A percentile compares a stretch with the other conserved stretches of the same genome.
Conservation (phyloP, 2,329 filamentous ascomycete genomes). For the Davidsoniella eucalypti region DNA sequence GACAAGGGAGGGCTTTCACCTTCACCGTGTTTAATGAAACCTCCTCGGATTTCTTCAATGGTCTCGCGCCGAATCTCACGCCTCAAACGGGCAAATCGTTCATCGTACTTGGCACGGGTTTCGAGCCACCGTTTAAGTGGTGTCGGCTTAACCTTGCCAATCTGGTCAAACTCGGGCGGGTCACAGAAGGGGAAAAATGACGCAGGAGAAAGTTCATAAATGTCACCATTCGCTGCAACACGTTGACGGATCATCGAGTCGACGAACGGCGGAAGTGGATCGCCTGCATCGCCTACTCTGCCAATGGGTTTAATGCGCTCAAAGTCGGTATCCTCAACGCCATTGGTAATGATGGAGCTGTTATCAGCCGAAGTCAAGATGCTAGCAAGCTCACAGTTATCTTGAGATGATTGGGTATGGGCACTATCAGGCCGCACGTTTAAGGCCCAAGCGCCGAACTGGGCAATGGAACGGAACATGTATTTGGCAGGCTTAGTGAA, state of each 20-base stretch:
- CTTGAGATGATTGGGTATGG: conserved; percentile 33
- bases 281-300: conserved; percentile 64
- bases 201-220: conserved; percentile 49
- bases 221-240: conserved; percentile 61
- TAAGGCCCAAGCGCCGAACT: conserved; percentile 85
- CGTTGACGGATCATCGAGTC: conserved; percentile 85
- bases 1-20: conserved; percentile 71
- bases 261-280: conserved; percentile 62
- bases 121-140: conserved; percentile 73
- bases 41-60: conserved; percentile 53
- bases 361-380: conserved; percentile 16
- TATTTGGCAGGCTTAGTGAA: conserved; percentile 92
- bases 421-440: conserved; percentile 65
- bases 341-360: conserved; percentile 16
- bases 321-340: conserved; percentile 15
- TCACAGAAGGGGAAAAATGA: conserved; percentile 46
- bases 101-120: conserved; percentile 57
- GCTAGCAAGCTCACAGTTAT: neutral
- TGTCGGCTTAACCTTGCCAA: conserved; percentile 65
- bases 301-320: conserved; percentile 15
- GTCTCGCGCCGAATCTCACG: conserved; percentile 57
- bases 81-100: conserved; percentile 51
- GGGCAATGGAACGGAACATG: conserved; percentile 85
- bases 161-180: conserved; percentile 28
- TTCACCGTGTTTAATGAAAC: conserved; percentile 52